Conservation (phyloP, 495 filamentous ascomycete genomes). For the Neurospora discreta region DNA sequence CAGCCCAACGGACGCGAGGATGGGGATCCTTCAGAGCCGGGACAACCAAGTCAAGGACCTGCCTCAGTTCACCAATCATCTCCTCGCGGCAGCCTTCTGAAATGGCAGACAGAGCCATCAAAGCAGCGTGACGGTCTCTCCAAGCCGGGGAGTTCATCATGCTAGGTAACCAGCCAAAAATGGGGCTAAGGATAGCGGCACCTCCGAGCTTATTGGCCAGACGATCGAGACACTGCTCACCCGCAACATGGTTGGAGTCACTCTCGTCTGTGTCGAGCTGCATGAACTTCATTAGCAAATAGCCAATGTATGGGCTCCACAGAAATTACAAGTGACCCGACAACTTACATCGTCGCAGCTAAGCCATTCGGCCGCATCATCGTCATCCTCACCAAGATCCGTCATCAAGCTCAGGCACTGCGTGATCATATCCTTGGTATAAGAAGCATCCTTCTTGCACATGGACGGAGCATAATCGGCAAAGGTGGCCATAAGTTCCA, state of each 20-base stretch:
- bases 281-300: too few species aligned
- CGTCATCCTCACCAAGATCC: constrained; percentile 91
- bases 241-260: constrained; percentile 94
- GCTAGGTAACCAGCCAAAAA: constrained; percentile 89
- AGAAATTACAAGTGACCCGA: too few species aligned
- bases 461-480: constrained; percentile 87
- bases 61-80: constrained; percentile 88
- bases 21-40: constrained; percentile 87
- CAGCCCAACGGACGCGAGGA: constrained; percentile 92
- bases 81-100: constrained; percentile 94
- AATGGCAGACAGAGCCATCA: constrained; percentile 99
- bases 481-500: constrained; percentile 97
- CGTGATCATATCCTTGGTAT: constrained; percentile 93
- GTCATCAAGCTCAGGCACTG: constrained; percentile 99
- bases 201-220: constrained; percentile 96
- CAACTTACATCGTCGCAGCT: constrained; percentile 58
- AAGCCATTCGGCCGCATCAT: constrained; percentile 92
- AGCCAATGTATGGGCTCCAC: too few species aligned
- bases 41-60: constrained; percentile 86
- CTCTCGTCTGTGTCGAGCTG: constrained; percentile 83
- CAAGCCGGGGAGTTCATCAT: constrained; percentile 96
- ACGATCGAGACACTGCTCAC: constrained; percentile 97
- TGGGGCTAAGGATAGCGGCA: constrained; percentile 73
- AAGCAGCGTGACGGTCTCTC: constrained; percentile 91
- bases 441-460: constrained; percentile 85